These are phyloP conservation scores for Lophiostoma macrostomum DNA, from an alignment of 495 filamentous ascomycete genomes.

Conservation along the genomic window DNA sequence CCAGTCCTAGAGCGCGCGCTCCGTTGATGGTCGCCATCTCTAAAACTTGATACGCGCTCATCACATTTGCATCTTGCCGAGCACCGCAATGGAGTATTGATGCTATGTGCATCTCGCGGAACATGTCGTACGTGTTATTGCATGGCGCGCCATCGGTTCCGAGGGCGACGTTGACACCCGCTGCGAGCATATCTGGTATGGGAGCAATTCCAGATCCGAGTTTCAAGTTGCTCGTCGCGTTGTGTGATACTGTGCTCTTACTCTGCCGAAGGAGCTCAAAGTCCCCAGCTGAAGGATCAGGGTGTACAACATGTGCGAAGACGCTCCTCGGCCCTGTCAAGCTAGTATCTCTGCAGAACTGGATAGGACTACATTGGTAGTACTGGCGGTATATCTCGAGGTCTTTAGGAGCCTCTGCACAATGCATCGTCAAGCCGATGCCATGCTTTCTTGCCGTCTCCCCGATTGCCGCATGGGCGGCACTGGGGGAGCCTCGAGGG, in stretches of 20 bases:
- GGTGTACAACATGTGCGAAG: constrained; percentile 38
- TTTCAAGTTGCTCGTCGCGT: constrained; percentile 18
- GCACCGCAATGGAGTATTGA: constrained; percentile 9
- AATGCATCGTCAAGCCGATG: constrained; percentile 21
- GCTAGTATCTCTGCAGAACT: constrained; percentile 4
- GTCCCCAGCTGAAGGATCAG: constrained; percentile 12
- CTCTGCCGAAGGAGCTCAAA: constrained; percentile 19
- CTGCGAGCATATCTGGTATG: constrained; percentile 7
- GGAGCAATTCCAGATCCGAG: constrained; percentile 14
- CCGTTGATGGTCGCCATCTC: constrained; percentile 22
- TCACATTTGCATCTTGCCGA: neutral
- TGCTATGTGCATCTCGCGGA: constrained; percentile 22
- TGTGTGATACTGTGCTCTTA: constrained; percentile 21
- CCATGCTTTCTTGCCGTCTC: neutral
- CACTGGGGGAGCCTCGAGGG: constrained; percentile 10
- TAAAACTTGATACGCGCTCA: constrained; percentile 14
- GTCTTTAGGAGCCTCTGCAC: constrained; percentile 16
- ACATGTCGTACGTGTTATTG: constrained; percentile 25
- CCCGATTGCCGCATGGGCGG: constrained; percentile 7
- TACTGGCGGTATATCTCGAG: constrained; percentile 12
- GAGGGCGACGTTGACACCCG: constrained; percentile 13
- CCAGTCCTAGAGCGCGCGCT: constrained; percentile 18
- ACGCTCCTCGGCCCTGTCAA: constrained; percentile 7
- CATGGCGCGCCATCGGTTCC: constrained; percentile 22
- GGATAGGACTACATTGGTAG: constrained; percentile 5